These are phyloP conservation scores for Crucibulum laeve DNA, from an alignment of 768 basidiomycete species.

Conservation along the genomic window DNA sequence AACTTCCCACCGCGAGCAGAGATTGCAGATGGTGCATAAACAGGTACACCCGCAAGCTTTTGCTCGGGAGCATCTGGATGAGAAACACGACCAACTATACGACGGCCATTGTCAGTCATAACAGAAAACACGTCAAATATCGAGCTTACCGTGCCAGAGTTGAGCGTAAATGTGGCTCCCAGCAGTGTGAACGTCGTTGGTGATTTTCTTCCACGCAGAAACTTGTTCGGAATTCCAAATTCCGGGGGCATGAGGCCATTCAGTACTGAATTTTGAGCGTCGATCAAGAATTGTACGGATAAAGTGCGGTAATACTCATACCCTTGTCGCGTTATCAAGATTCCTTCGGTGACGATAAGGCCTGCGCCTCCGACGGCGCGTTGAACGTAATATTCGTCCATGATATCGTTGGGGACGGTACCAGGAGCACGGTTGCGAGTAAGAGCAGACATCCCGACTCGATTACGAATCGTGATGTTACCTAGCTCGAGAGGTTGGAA, in stretches of 20 bases:
- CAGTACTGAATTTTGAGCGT: slow-evolving; percentile 22
- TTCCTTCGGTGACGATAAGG: slow-evolving; percentile 35
- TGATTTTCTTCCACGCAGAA: slow-evolving; percentile 40
- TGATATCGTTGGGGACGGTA: slow-evolving; percentile 32
- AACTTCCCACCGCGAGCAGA: slow-evolving; percentile 37
- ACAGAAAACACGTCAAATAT: background rate
- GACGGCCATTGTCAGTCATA: background rate
- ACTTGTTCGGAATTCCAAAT: slow-evolving; percentile 43
- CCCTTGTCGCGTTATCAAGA: slow-evolving; percentile 38
- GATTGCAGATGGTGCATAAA: slow-evolving; percentile 41
- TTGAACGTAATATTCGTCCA: slow-evolving; percentile 36
- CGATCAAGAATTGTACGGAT: background rate
- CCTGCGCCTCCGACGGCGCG: slow-evolving; percentile 31
- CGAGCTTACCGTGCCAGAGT: slow-evolving; percentile 33
- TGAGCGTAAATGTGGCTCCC: slow-evolving; percentile 35
- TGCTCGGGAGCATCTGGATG: slow-evolving; percentile 37
- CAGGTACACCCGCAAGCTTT: slow-evolving; percentile 30
- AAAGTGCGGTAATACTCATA: slow-evolving; percentile 8
- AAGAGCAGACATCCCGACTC: slow-evolving; percentile 34
- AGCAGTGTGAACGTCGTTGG: slow-evolving; percentile 40
- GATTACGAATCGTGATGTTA: slow-evolving; percentile 27
- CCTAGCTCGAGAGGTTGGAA: slow-evolving; percentile 31
- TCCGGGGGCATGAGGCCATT: slow-evolving; percentile 41
- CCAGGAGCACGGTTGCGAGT: slow-evolving; percentile 34
- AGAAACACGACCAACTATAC: slow-evolving; percentile 27